Evolutionary conservation across 768 basidiomycete genomes (phyloP), one percentile per base, ranked within the genome.

Genomic region (Calocybe cyanea): DNA sequence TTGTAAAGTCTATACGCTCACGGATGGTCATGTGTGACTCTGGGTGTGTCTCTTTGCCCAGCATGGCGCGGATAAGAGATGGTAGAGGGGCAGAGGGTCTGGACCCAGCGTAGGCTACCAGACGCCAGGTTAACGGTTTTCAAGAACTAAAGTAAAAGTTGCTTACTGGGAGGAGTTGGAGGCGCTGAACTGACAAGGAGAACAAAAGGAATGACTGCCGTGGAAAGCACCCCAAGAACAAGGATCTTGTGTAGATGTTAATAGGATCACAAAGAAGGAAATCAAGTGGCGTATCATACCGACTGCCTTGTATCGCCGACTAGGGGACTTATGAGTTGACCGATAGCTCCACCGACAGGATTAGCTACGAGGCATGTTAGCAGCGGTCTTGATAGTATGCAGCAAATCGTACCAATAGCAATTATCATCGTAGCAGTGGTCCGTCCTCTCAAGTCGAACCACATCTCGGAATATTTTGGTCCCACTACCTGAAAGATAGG

Each of bases 401-500:
- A 42, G 40, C 62, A 44, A 45, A 11, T 6, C 11, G 25, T 11
- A 77, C 79, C 68, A 35, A 81, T 76, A 6, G 76, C 72, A 23
- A 78, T 55, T 15, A 77, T 57, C 77, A 78, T 81, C 1, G 76
- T 92, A 10, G 87, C 87, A 0, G 89, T 91, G 2, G 85, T 90
- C 33, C 90, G 73, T 11, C 83, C 80, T 48, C 76, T 69, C 38
- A 90, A 64, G 49, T 85, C 80, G 56, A 92, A 92, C 90, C 90
- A 92, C 24, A 66, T 77, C 59, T 92, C 86, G 0, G 89, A 90
- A 62, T 85, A 92, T 42, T 78, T 82, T 1, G 90, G 87, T 4
- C 85, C 85, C 7, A 91, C 65, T 19, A 92, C 76, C 63, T 88
- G 87, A 61, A 80, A 91, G 11, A 83, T 67, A 2, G 88, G 81